These are phyloP conservation scores for Schoenoplectus tabernaemontani DNA, from an alignment of 202 grass and related monocot species.

Conservation along the genomic window DNA sequence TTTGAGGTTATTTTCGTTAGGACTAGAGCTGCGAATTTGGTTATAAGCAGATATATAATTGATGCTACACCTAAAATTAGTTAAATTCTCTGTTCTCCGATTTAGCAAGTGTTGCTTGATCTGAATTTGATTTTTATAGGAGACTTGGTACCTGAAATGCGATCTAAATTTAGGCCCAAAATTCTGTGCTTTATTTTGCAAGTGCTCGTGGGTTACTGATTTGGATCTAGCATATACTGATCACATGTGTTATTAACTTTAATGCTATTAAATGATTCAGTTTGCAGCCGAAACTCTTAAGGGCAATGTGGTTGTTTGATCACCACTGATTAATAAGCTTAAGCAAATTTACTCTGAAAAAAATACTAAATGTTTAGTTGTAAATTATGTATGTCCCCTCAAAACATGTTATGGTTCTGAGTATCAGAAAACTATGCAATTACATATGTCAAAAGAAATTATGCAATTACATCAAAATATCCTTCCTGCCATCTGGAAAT, in stretches of 20 bases:
- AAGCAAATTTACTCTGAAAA: background rate
- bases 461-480: background rate
- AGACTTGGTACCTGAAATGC: background rate
- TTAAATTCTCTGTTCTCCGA: background rate
- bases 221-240: background rate
- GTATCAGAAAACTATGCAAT: background rate
- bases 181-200: background rate
- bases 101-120: conserved; percentile 1
- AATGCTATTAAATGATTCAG: background rate
- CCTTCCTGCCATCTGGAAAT: background rate
- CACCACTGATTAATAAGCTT: background rate
- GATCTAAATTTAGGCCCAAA: background rate
- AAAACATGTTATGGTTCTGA: background rate
- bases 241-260: background rate
- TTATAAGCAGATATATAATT: background rate
- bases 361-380: background rate
- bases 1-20: background rate
- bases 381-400: background rate
- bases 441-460: too few relatives aligned
- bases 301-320: background rate
- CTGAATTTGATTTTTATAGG: background rate
- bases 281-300: background rate
- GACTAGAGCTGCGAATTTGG: background rate
- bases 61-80: background rate
- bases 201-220: background rate